Evolutionary conservation across 371 early-diverging fungal species (phyloP).

Genomic region (Mortierella sp.): DNA sequence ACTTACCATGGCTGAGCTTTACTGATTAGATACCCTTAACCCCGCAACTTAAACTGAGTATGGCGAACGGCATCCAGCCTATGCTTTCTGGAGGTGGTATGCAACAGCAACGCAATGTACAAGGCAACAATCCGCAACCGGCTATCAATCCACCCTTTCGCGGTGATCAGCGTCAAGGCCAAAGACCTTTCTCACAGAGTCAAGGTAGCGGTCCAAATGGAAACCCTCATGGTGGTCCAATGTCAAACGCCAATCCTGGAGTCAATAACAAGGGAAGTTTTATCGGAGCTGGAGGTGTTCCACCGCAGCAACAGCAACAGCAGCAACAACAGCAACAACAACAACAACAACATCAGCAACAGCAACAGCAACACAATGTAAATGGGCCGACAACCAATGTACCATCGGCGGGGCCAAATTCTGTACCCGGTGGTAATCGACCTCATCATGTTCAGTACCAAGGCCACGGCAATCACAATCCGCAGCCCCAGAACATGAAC

Average conservation of each 20-base stretch:
- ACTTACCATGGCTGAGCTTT: not conserved
- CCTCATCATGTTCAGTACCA: slow-evolving; percentile 12
- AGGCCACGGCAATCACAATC: slow-evolving; percentile 5
- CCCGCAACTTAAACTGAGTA: slow-evolving; percentile 5
- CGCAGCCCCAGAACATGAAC: not conserved
- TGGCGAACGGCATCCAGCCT: slow-evolving; percentile 13
- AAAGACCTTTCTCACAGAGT: slow-evolving; percentile 22
- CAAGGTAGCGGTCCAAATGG: slow-evolving; percentile 11
- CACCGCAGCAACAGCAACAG: not conserved
- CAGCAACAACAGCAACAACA: slow-evolving; percentile 9
- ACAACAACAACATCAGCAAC: slow-evolving; percentile 2
- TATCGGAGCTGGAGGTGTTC: slow-evolving; percentile 8
- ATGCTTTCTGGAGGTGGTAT: slow-evolving; percentile 22
- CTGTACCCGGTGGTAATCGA: slow-evolving; percentile 12
- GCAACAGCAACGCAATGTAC: slow-evolving; percentile 24
- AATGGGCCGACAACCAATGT: slow-evolving; percentile 14
- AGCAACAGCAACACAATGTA: slow-evolving; percentile 3
- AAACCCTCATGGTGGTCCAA: not conserved
- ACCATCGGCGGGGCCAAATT: slow-evolving; percentile 7
- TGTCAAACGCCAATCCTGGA: slow-evolving; percentile 6
- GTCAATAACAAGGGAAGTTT: slow-evolving; percentile 11
- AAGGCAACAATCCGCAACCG: slow-evolving; percentile 20
- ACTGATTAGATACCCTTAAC: slow-evolving; percentile 14
- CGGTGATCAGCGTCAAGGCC: slow-evolving; percentile 29
- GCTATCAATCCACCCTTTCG: slow-evolving; percentile 38